Percentiles rank a stretch among this genome's conserved stretches.
Conservation (phyloP, 371 early-diverging fungal genomes). For the Mortierella sp. region DNA sequence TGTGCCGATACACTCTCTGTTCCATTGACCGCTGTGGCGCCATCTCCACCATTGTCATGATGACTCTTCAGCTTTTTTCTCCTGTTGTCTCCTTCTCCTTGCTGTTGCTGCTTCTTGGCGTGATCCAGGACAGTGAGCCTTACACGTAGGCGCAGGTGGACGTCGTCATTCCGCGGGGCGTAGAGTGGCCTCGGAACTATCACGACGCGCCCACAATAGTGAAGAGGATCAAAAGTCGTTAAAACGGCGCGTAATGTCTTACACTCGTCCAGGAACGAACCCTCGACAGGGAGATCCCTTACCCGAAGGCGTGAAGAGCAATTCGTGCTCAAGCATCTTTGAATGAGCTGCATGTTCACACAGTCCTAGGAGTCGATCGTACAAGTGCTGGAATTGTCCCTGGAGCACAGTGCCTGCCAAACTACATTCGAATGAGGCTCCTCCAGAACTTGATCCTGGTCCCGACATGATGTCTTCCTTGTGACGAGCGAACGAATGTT, state of each 20-base stretch:
- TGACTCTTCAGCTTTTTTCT: conserved; percentile 15
- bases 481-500: no score
- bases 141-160: conserved; percentile 41
- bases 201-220: neutral
- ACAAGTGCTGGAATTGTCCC: conserved; percentile 47
- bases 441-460: conserved; percentile 43
- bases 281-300: conserved; percentile 1
- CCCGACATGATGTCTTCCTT: conserved; percentile 28
- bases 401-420: conserved; percentile 36
- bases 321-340: conserved; percentile 51
- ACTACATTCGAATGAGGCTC: conserved; percentile 54
- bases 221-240: neutral
- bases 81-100: neutral
- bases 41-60: neutral
- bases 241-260: no score
- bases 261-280: no score
- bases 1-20: neutral
- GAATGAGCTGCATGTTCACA: conserved; percentile 50
- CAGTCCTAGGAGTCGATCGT: conserved; percentile 48
- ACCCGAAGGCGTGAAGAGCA: conserved; percentile 43
- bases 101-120: conserved; percentile 4
- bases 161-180: conserved; percentile 50
- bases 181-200: conserved; percentile 45
- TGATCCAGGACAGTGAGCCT: conserved; percentile 34
- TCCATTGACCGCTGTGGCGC: neutral